Conservation (phyloP, 108 stramenopile species). For the Cyclotella cryptica region DNA sequence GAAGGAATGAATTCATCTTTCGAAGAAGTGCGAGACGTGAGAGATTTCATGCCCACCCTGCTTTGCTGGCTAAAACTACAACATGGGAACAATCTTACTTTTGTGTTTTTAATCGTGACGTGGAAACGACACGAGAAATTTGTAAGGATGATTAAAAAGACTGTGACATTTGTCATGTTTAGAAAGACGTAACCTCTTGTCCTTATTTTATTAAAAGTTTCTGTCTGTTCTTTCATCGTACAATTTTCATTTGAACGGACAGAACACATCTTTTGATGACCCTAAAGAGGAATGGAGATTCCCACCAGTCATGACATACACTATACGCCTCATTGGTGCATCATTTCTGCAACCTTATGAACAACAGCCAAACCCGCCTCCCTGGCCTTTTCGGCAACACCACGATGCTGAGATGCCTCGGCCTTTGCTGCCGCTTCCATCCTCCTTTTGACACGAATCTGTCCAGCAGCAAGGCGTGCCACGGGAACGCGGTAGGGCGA, state of each 20-base stretch:
- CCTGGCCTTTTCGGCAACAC: neutral
- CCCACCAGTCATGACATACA: neutral
- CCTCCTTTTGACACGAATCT: slow-evolving; percentile 58
- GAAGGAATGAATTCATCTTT: neutral
- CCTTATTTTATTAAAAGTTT: too few species aligned
- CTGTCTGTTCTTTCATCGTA: too few species aligned
- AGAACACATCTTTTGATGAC: neutral
- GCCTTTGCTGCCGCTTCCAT: slow-evolving; percentile 26
- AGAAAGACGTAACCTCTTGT: neutral
- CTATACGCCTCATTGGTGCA: slow-evolving; percentile 7
- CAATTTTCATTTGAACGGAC: too few species aligned
- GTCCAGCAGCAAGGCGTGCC: slow-evolving; percentile 81
- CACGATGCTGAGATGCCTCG: slow-evolving; percentile 3
- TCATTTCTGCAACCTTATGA: slow-evolving; percentile 6
- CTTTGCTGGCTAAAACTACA: too few species aligned
- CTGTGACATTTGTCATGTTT: neutral
- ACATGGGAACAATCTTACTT: too few species aligned
- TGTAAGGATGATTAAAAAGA: too few species aligned
- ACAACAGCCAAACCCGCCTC: slow-evolving; percentile 3
- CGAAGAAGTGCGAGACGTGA: too few species aligned
- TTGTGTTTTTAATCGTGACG: too few species aligned
- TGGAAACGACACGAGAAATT: too few species aligned
- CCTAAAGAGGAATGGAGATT: too few species aligned
- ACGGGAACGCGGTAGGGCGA: slow-evolving; percentile 90
- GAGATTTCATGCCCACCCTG: too few species aligned